Percentiles rank a stretch among this genome's conserved stretches.
phyloP scores from a whole-genome alignment of 2,329 filamentous ascomycete genomes.

The Fusarium sublunatum region DNA sequence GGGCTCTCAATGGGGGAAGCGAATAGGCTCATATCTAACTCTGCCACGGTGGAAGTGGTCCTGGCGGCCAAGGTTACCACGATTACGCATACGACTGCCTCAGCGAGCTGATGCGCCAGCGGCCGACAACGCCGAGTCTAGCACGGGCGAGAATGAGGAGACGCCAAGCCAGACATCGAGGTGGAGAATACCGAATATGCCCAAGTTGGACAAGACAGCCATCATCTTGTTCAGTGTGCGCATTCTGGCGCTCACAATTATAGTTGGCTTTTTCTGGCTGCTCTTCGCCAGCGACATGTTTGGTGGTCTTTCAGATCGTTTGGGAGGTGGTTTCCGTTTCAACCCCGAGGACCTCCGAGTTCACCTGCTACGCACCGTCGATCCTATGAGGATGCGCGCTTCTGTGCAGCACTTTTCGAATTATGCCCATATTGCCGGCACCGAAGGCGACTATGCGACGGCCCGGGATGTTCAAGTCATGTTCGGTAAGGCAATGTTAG shows the following conservation, averaged over 20 bases:
- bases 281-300: conserved; percentile 90
- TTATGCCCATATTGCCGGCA: conserved; percentile 93
- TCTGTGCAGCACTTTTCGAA: conserved; percentile 81
- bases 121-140: conserved; percentile 42
- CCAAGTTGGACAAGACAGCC: conserved; percentile 56
- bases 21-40: conserved; percentile 64
- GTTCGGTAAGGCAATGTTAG: conserved; percentile 78
- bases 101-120: conserved; percentile 49
- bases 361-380: conserved; percentile 78
- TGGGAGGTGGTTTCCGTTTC: conserved; percentile 76
- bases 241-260: conserved; percentile 77
- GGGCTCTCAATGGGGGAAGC: conserved; percentile 64
- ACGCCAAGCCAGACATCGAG: conserved; percentile 43
- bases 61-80: conserved; percentile 65
- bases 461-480: conserved; percentile 85
- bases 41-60: conserved; percentile 66
- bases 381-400: conserved; percentile 75
- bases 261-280: conserved; percentile 82
- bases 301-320: conserved; percentile 69
- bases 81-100: conserved; percentile 62
- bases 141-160: conserved; percentile 45
- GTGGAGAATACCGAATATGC: conserved; percentile 49
- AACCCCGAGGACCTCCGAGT: conserved; percentile 84
- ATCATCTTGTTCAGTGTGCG: conserved; percentile 75
- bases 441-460: conserved; percentile 87